These are phyloP conservation scores for Amanita polypyramis DNA, from an alignment of 768 basidiomycete species.

Conservation along the genomic window DNA sequence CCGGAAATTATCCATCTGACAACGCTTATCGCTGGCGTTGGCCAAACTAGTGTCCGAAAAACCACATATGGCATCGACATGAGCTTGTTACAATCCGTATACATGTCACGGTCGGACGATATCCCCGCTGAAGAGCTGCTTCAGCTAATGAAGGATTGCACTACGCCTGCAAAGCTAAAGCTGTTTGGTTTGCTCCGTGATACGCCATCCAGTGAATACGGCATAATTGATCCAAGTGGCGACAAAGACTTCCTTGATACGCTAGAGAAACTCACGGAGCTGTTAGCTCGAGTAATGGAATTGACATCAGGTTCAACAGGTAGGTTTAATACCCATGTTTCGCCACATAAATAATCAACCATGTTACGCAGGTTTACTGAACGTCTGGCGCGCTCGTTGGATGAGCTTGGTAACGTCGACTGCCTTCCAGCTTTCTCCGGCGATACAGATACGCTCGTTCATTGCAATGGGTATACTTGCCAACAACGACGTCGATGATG, in stretches of 20 bases:
- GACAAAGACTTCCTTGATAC: constrained; percentile 51
- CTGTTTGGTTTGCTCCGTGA: constrained; percentile 66
- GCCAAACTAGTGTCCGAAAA: constrained; percentile 63
- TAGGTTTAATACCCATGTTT: constrained; percentile 22
- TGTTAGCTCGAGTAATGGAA: constrained; percentile 56
- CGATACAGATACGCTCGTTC: constrained; percentile 84
- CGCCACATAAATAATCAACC: constrained; percentile 4
- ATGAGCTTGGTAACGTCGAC: constrained; percentile 83
- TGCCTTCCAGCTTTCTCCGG: constrained; percentile 83
- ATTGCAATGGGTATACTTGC: constrained; percentile 77
- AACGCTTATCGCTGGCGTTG: constrained; percentile 67
- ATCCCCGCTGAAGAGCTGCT: constrained; percentile 50
- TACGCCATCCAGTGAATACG: constrained; percentile 61
- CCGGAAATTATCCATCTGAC: constrained; percentile 79
- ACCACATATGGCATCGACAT: constrained; percentile 75
- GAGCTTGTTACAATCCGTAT: constrained; percentile 74
- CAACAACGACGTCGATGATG: constrained; percentile 80
- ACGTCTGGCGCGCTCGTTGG: constrained; percentile 90
- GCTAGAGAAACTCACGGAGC: constrained; percentile 52
- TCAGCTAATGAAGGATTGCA: constrained; percentile 50
- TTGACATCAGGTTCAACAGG: constrained; percentile 60
- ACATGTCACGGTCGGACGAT: constrained; percentile 49
- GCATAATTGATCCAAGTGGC: constrained; percentile 38
- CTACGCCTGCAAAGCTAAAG: constrained; percentile 43
- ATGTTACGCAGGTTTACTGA: constrained; percentile 58